A percentile compares a stretch with the other conserved stretches of the same genome.
Evolutionary conservation across 768 basidiomycete species (phyloP).

Genomic region (Pulveroboletus sp.): DNA sequence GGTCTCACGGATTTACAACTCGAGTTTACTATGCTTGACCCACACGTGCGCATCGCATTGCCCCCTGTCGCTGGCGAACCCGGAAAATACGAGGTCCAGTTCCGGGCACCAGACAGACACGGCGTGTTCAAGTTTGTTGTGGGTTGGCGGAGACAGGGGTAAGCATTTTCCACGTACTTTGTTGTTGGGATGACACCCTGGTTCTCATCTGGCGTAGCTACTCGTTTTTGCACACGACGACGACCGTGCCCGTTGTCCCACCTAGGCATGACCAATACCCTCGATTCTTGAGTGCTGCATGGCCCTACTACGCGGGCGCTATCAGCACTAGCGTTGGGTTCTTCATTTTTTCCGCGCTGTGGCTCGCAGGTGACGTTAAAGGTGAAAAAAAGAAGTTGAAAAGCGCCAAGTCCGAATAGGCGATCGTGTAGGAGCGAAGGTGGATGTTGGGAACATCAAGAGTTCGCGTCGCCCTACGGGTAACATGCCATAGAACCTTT

Average conservation of each 20-base stretch:
- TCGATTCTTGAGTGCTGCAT: conserved; percentile 90
- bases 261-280: conserved; percentile 94
- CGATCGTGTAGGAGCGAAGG: background rate
- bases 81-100: conserved; percentile 73
- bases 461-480: conserved; percentile 6
- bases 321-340: conserved; percentile 85
- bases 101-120: conserved; percentile 91
- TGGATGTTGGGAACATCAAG: background rate
- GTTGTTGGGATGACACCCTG: background rate
- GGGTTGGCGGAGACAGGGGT: conserved; percentile 88
- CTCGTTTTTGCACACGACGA: conserved; percentile 68
- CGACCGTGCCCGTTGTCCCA: conserved; percentile 84
- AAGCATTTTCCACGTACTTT: conserved; percentile 21
- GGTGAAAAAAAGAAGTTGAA: conserved; percentile 52
- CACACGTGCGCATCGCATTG: conserved; percentile 83
- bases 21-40: conserved; percentile 98
- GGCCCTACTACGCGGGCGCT: conserved; percentile 92
- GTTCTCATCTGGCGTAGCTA: conserved; percentile 40
- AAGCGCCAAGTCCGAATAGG: conserved; percentile 27
- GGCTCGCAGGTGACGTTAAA: conserved; percentile 79
- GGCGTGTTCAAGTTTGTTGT: conserved; percentile 98
- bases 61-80: conserved; percentile 49
- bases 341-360: conserved; percentile 79
- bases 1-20: conserved; percentile 78
- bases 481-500: conserved; percentile 5